These are phyloP conservation scores for Boletus patriciae DNA, from an alignment of 768 basidiomycete genomes.

Conservation along the genomic window DNA sequence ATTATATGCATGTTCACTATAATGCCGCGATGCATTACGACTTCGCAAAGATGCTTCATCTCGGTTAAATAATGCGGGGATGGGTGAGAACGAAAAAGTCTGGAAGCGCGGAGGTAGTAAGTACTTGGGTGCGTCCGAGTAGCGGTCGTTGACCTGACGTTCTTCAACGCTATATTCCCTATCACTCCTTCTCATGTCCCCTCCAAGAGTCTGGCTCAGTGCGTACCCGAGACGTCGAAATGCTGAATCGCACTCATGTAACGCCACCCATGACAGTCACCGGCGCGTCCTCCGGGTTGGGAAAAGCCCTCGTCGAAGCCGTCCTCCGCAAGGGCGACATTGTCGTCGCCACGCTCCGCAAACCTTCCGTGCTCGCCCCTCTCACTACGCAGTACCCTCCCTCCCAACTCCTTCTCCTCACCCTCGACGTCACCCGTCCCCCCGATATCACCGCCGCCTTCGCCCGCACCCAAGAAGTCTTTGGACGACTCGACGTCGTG, in stretches of 20 bases:
- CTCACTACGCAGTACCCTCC: conserved; percentile 26
- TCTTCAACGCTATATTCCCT: no score
- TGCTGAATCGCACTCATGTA: neutral
- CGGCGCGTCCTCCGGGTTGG: conserved; percentile 42
- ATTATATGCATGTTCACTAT: no score
- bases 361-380: conserved; percentile 30
- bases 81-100: no score
- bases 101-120: no score
- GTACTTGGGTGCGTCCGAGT: no score
- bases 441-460: conserved; percentile 38
- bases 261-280: conserved; percentile 9
- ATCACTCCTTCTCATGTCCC: neutral
- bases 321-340: conserved; percentile 38
- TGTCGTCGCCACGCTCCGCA: conserved; percentile 44
- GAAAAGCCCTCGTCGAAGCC: conserved; percentile 30
- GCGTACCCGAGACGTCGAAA: neutral
- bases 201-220: conserved; percentile 13
- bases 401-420: conserved; percentile 35
- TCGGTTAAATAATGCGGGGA: no score
- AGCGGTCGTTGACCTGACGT: no score
- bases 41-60: no score
- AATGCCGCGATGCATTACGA: no score
- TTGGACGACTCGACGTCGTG: conserved; percentile 44
- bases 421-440: conserved; percentile 39
- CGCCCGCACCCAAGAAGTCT: conserved; percentile 27